Evolutionary conservation across 495 filamentous ascomycete genomes (phyloP).

Genomic region (Cercophora newfieldiana): DNA sequence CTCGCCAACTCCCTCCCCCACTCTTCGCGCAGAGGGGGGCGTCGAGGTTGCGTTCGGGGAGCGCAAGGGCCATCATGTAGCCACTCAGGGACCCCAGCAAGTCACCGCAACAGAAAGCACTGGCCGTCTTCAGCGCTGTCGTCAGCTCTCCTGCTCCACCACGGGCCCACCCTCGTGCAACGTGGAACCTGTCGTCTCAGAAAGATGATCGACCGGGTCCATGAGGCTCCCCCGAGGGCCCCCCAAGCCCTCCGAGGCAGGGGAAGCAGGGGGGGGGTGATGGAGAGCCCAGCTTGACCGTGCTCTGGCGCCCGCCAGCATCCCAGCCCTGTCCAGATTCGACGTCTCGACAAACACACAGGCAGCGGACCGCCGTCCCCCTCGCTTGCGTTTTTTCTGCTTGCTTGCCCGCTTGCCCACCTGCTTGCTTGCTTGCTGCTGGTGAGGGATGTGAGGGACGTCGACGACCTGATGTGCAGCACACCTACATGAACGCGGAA

Average conservation of each 20-base stretch:
- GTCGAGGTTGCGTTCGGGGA: slow-evolving; percentile 27
- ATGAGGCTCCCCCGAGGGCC: slow-evolving; percentile 13
- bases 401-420: too few species aligned
- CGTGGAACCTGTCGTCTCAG: slow-evolving; percentile 19
- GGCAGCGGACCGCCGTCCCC: not conserved
- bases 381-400: not conserved
- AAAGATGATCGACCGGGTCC: slow-evolving; percentile 22
- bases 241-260: slow-evolving; percentile 11
- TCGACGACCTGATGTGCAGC: slow-evolving; percentile 16
- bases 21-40: slow-evolving; percentile 22
- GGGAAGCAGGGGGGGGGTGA: not conserved
- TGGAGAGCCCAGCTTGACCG: not conserved
- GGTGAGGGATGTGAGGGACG: not conserved
- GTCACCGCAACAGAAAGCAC: slow-evolving; percentile 13
- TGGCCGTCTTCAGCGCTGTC: slow-evolving; percentile 13
- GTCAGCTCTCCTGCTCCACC: slow-evolving; percentile 15
- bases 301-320: not conserved
- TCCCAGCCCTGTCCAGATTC: slow-evolving; percentile 1
- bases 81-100: slow-evolving; percentile 1
- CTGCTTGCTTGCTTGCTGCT: not conserved
- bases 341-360: not conserved
- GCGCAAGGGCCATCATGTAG: slow-evolving; percentile 19
- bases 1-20: not conserved
- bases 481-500: slow-evolving; percentile 2
- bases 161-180: slow-evolving; percentile 10